Conservation (phyloP, 495 filamentous ascomycete genomes). For the Neurospora cerealis region DNA sequence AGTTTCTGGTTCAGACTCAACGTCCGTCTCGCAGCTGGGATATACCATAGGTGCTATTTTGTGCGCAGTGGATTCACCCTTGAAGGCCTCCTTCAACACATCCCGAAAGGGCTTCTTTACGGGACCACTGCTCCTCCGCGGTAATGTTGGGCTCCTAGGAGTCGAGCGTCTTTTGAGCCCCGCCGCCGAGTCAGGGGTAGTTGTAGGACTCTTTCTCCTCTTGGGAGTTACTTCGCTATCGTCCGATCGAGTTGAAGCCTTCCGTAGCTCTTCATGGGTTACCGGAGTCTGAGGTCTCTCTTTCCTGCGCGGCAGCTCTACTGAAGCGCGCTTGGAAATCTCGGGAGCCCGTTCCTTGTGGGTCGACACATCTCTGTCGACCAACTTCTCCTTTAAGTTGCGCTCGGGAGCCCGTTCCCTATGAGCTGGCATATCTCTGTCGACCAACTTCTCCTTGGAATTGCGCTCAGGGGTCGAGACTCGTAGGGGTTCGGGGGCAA, state of each 20-base stretch:
- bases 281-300: not conserved
- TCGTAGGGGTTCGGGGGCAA: slow-evolving; percentile 3
- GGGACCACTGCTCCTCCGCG: slow-evolving; percentile 23
- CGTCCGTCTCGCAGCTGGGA: slow-evolving; percentile 32
- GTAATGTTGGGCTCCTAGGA: slow-evolving; percentile 32
- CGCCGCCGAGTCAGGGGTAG: slow-evolving; percentile 13
- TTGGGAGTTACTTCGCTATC: slow-evolving; percentile 19
- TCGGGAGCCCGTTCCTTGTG: not conserved
- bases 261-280: slow-evolving; percentile 2
- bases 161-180: slow-evolving; percentile 39
- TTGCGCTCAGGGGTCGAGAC: not conserved
- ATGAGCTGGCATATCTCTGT: not conserved
- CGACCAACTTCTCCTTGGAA: not conserved
- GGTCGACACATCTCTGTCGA: not conserved
- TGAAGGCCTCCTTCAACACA: slow-evolving; percentile 43
- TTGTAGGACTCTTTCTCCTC: slow-evolving; percentile 18
- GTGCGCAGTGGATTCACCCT: slow-evolving; percentile 40
- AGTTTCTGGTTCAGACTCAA: slow-evolving; percentile 15
- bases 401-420: no score
- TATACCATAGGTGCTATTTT: slow-evolving; percentile 32
- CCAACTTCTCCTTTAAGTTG: not conserved
- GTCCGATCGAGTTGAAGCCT: slow-evolving; percentile 9
- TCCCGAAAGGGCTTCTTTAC: slow-evolving; percentile 36
- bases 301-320: not conserved
- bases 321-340: not conserved